Base-by-base conservation (phyloP, 345 rosid species). In the Sonneratia alba region DNA sequence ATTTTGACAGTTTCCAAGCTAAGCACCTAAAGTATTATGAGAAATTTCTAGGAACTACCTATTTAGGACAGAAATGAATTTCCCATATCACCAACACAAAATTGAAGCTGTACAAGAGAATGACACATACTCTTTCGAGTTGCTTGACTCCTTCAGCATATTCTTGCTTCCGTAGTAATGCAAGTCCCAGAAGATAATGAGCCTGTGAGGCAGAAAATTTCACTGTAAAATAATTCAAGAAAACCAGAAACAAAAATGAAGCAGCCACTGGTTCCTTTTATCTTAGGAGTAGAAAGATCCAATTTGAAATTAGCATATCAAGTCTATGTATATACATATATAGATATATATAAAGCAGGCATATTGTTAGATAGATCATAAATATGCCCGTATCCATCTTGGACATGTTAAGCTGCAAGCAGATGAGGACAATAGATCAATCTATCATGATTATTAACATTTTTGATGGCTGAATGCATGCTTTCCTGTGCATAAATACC, bases 151-250 rank as follows among this genome's bases (percentile, higher is more conserved):
- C 98, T 63, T 76, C 84, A 22, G 83, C 34, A 75, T 81, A 84
- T 67, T 86, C 82, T 53, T 74, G 55, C 74, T 48, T 86, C 79
- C 86, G 79, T 47, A 91, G 82, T 78, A 90, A 85, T 21, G 96
- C 88, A 70, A 84, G 93, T 75, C 98, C 98, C 73, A 91, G 74
- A 94, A 88, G 86, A 81, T 91, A 90, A 76, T 88, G 92, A 56
- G 84, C 96, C 98, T 94, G 81, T 70, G 72, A 82, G 38, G 76
- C 27, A 48, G 77, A 51, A 37, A 36, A 70, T 42, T 4, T 42
- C 45, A 42, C 45, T 42, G 45, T 37, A 47, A 14, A 22, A 32
- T 15, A 13, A 7, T 67, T 38, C 48, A 67, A 67, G 14, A 67
- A 10, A 43, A 40, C 24, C 19, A 49, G 61, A 36, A 13, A 55